A percentile compares a stretch with the other conserved stretches of the same genome.
Evolutionary conservation across 139 green algal species (phyloP).

Genomic region (Chlamydomonas sp.): DNA sequence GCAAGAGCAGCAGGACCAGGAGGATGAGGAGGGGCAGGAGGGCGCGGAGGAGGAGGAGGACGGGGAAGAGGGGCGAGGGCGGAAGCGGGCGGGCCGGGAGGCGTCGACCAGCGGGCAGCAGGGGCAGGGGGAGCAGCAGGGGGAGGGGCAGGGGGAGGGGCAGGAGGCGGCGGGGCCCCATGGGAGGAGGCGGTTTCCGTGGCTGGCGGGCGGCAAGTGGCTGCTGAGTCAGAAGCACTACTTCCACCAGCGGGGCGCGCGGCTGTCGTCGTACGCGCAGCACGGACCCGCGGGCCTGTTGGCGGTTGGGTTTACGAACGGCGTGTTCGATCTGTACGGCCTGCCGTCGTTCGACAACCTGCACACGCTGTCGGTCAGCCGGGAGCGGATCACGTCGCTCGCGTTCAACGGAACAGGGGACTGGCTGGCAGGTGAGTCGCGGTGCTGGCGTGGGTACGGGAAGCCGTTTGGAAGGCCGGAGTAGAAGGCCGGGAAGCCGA

Average conservation of each 20-base stretch:
- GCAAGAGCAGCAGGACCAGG: neutral
- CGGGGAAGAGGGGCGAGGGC: neutral
- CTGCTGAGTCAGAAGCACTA: conserved; percentile 83
- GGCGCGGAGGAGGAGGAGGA: neutral
- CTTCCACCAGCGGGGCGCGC: conserved; percentile 65
- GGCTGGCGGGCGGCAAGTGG: conserved; percentile 75
- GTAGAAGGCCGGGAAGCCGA: too few species aligned
- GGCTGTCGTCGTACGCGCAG: conserved; percentile 27
- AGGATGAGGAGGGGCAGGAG: neutral
- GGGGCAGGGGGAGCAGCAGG: neutral
- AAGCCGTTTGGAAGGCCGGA: too few species aligned
- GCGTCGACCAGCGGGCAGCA: neutral
- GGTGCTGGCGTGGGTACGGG: neutral
- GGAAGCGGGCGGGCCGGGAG: neutral
- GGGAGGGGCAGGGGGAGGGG: neutral
- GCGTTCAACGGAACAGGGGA: conserved; percentile 88
- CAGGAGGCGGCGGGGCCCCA: neutral
- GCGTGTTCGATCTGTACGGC: conserved; percentile 92
- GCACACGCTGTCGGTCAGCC: conserved; percentile 71
- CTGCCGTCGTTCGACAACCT: conserved; percentile 84
- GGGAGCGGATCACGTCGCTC: conserved; percentile 73
- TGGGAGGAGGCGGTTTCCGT: conserved; percentile 9
- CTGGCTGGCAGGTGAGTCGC: conserved; percentile 74
- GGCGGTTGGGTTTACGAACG: conserved; percentile 66
- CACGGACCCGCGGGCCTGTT: conserved; percentile 45